phyloP scores from a whole-genome alignment of 768 basidiomycete species.

The Hypholoma sublateritium region DNA sequence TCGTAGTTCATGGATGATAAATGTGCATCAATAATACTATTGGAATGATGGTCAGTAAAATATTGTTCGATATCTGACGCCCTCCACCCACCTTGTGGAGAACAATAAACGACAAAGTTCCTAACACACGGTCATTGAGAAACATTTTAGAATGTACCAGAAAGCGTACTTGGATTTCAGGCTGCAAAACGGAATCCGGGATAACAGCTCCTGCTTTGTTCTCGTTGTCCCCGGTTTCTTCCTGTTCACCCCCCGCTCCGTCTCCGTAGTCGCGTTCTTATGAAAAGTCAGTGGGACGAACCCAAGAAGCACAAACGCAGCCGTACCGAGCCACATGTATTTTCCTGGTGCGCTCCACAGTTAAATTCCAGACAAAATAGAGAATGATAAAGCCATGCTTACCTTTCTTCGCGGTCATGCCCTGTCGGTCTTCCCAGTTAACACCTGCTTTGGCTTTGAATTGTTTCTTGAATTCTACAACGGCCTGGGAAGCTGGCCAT shows the following conservation, averaged over 20 bases:
- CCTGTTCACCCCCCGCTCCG: neutral
- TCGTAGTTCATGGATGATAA: slow-evolving; percentile 14
- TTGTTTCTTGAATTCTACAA: slow-evolving; percentile 10
- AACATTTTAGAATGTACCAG: neutral
- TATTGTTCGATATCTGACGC: neutral
- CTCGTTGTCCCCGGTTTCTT: neutral
- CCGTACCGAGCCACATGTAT: slow-evolving; percentile 9
- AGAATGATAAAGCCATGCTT: neutral
- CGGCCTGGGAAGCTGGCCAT: neutral
- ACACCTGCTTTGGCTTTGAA: slow-evolving; percentile 8
- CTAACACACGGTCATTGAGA: neutral
- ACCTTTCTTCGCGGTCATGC: slow-evolving; percentile 10
- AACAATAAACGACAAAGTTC: slow-evolving; percentile 6
- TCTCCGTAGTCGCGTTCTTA: slow-evolving; percentile 10
- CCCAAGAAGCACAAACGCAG: neutral
- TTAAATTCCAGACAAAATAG: neutral
- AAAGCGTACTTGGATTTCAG: slow-evolving; percentile 8
- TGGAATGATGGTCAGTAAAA: neutral
- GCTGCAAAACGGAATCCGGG: slow-evolving; percentile 1
- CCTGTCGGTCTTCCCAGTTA: slow-evolving; percentile 5
- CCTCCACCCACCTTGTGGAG: neutral
- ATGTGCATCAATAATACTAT: slow-evolving; percentile 11
- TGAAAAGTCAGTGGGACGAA: neutral
- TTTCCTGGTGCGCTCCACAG: neutral
- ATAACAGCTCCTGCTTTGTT: neutral